Conservation (phyloP, 2,329 filamentous ascomycete genomes). For the Stagonosporopsis chrysanthemi region DNA sequence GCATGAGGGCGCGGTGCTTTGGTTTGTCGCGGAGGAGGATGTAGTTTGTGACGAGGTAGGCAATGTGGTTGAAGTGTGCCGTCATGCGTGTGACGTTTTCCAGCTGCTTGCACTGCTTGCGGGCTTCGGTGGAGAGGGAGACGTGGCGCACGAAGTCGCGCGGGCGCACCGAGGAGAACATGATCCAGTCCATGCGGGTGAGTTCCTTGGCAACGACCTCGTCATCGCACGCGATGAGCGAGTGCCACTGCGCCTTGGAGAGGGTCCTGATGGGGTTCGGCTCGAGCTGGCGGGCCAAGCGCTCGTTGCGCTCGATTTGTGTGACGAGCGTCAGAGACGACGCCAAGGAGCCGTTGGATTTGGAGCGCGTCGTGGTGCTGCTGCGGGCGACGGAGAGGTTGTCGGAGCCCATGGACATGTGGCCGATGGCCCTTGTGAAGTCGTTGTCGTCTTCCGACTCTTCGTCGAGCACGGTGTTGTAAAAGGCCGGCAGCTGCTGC, state of each 20-base stretch:
- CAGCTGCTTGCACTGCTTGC: slow-evolving; percentile 77
- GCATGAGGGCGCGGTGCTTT: slow-evolving; percentile 87
- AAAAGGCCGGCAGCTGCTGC: slow-evolving; percentile 52
- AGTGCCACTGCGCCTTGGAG: slow-evolving; percentile 86
- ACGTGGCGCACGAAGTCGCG: slow-evolving; percentile 94
- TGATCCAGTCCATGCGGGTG: slow-evolving; percentile 96
- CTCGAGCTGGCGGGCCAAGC: slow-evolving; percentile 75
- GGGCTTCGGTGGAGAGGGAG: slow-evolving; percentile 73
- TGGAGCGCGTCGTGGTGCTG: slow-evolving; percentile 35
- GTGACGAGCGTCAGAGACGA: slow-evolving; percentile 63
- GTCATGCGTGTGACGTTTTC: slow-evolving; percentile 95
- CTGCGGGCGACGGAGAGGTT: slow-evolving; percentile 42
- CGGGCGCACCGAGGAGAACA: slow-evolving; percentile 94
- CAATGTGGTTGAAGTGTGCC: slow-evolving; percentile 73
- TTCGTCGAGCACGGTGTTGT: slow-evolving; percentile 52
- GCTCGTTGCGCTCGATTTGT: slow-evolving; percentile 79
- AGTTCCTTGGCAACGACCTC: slow-evolving; percentile 89
- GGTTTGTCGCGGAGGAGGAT: slow-evolving; percentile 88
- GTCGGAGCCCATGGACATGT: slow-evolving; percentile 41
- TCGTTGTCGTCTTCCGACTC: slow-evolving; percentile 49
- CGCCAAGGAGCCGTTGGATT: slow-evolving; percentile 37
- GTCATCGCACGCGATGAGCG: slow-evolving; percentile 85
- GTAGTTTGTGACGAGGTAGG: slow-evolving; percentile 62
- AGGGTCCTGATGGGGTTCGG: slow-evolving; percentile 74
- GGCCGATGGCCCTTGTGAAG: slow-evolving; percentile 40